These are phyloP conservation scores for Dalbergia cultrata DNA, from an alignment of 306 rosid species.

Conservation along the genomic window DNA sequence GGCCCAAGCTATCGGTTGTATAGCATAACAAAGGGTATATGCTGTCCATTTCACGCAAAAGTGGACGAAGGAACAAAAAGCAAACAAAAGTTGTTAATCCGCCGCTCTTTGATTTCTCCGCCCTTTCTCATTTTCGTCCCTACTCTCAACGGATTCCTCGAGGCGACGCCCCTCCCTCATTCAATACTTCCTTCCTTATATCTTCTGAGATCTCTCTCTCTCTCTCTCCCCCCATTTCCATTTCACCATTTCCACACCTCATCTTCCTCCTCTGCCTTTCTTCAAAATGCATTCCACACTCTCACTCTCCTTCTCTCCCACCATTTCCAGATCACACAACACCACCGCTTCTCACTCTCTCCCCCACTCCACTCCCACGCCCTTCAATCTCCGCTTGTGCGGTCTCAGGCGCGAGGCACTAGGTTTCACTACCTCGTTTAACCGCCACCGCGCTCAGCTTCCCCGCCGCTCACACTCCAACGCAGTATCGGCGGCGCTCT, in stretches of 20 bases:
- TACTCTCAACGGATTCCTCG: slow-evolving; percentile 72
- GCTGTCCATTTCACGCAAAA: background rate
- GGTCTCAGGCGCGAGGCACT: slow-evolving; percentile 77
- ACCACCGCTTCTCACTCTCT: slow-evolving; percentile 7
- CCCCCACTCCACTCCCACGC: slow-evolving; percentile 41
- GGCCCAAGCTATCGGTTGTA: no score
- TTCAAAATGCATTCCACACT: slow-evolving; percentile 83
- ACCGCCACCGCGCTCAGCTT: slow-evolving; percentile 38
- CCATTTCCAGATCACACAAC: slow-evolving; percentile 60
- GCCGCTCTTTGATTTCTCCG: slow-evolving; percentile 84
- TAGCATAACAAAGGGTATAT: no score
- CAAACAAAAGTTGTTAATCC: slow-evolving; percentile 56
- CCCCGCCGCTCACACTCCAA: slow-evolving; percentile 39
- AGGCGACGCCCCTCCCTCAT: slow-evolving; percentile 42
- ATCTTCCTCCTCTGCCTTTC: background rate
- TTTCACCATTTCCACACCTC: slow-evolving; percentile 7
- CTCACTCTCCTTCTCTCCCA: slow-evolving; percentile 70
- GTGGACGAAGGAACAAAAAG: background rate
- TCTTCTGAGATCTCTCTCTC: slow-evolving; percentile 20
- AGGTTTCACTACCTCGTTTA: slow-evolving; percentile 58
- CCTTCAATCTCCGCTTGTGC: slow-evolving; percentile 81
- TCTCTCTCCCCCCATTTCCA: background rate
- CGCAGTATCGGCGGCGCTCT: slow-evolving; percentile 59
- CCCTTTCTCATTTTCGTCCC: slow-evolving; percentile 18
- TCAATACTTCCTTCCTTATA: background rate